Conservation (phyloP, 2,329 filamentous ascomycete genomes). For the Paraphaeosphaeria sporulosa region DNA sequence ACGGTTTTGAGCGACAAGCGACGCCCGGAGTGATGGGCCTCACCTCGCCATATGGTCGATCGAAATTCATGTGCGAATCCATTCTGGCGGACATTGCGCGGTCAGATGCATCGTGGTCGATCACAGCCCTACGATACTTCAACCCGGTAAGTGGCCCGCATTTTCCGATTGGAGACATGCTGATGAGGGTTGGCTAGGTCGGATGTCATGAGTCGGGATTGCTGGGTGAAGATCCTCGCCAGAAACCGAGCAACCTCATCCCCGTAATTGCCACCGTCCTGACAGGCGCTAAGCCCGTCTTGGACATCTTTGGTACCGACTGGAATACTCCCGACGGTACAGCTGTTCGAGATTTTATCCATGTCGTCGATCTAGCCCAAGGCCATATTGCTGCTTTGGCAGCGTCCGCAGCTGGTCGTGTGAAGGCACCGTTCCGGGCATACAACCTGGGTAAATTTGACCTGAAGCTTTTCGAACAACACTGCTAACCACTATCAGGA, state of each 20-base stretch:
- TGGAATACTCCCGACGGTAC: slow-evolving; percentile 72
- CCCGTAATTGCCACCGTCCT: slow-evolving; percentile 70
- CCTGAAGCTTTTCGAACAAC: neutral
- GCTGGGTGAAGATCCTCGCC: slow-evolving; percentile 69
- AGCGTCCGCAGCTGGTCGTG: slow-evolving; percentile 42
- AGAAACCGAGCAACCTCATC: slow-evolving; percentile 69
- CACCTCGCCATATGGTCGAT: slow-evolving; percentile 71
- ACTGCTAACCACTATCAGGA: slow-evolving; percentile 35
- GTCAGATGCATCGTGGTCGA: slow-evolving; percentile 68
- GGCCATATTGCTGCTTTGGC: slow-evolving; percentile 69
- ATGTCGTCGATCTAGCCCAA: slow-evolving; percentile 70
- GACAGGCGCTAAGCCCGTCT: slow-evolving; percentile 59
- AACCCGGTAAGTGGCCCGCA: slow-evolving; percentile 58
- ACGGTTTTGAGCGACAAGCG: slow-evolving; percentile 53
- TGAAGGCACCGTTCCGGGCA: slow-evolving; percentile 45
- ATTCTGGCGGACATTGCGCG: slow-evolving; percentile 69
- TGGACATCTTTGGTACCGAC: slow-evolving; percentile 70
- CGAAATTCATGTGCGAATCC: slow-evolving; percentile 73
- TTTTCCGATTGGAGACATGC: slow-evolving; percentile 1
- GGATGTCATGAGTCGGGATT: slow-evolving; percentile 71
- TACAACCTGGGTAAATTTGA: slow-evolving; percentile 50
- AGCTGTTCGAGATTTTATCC: slow-evolving; percentile 72
- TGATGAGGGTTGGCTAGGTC: slow-evolving; percentile 44
- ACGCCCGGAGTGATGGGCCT: slow-evolving; percentile 63
- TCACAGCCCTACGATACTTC: slow-evolving; percentile 71